Evolutionary conservation across 2,329 filamentous ascomycete species (phyloP), one percentile per base, ranked within the genome.

Genomic region (Fusarium acutatum): DNA sequence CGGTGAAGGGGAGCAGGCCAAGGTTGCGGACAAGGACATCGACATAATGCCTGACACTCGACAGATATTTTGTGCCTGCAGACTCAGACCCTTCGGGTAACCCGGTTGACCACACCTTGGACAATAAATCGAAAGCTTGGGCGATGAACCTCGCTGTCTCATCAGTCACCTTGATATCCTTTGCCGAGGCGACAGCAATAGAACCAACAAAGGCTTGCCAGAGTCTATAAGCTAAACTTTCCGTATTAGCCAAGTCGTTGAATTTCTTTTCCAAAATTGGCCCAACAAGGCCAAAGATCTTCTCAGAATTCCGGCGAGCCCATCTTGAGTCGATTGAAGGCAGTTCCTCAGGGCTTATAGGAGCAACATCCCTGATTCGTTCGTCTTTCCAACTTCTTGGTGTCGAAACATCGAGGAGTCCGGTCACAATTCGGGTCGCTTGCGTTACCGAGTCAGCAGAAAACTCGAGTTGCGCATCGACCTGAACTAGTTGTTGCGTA

Each of bases 111-210:
- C 95, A 97, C 6, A 95, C 81, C 32, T 88, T 89, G 54, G 90
- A 88, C 12, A 97, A 83, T 28, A 95, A 82, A 46, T 90, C 90
- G 56, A 96, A 87, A 28, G 95, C 86, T 46, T 90, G 87, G 28
- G 93, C 92, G 69, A 97, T 88, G 66, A 95, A 96, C 69, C 91
- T 89, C 78, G 94, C 93, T 3, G 95, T 94, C 69, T 98, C 96
- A 18, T 89, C 88, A 0, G 94, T 95, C 12, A 95, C 91, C 77
- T 96, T 97, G 75, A 99, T 92, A 81, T 99, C 96, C 82, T 97
- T 97, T 46, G 87, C 88, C 30, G 92, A 92, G 43, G 93, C 93
- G 54, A 88, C 88, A 6, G 90, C 88, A 32, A 95, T 84, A 3
- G 91, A 89, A 7, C 85, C 83, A 47, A 94, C 85, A 18, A 94